Evolutionary conservation across 2,329 filamentous ascomycete genomes (phyloP).

Genomic region (Paracorniculantispora psalliotae): DNA sequence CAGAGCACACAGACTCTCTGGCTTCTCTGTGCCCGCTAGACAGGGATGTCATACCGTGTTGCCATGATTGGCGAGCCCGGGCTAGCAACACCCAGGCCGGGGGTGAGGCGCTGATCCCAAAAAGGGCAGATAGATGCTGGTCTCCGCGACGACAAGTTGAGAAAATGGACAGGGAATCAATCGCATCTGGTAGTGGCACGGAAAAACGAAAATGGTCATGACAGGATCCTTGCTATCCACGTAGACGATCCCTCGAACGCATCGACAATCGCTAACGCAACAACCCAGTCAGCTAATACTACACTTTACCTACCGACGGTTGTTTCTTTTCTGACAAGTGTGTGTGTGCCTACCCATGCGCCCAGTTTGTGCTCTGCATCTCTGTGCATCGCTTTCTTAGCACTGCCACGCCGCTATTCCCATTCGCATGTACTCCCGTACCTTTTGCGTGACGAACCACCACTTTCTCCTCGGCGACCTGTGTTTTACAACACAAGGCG

Average conservation of each 20-base stretch:
- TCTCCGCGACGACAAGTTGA: too few species aligned
- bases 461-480: not conserved
- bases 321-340: not conserved
- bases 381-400: not conserved
- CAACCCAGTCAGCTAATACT: not conserved
- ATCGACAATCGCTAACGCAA: not conserved
- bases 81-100: not conserved
- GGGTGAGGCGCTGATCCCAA: not conserved
- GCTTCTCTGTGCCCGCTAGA: not conserved
- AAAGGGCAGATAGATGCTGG: not conserved
- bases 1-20: not conserved
- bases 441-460: not conserved
- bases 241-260: not conserved
- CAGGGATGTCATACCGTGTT: not conserved
- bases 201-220: too few species aligned
- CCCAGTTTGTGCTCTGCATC: not conserved
- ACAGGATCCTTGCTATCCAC: too few species aligned
- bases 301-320: not conserved
- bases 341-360: not conserved
- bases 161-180: too few species aligned
- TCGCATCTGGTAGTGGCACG: too few species aligned
- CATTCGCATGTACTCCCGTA: not conserved
- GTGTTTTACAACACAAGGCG: too few species aligned
- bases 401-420: conserved; percentile 3
- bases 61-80: conserved; percentile 2